Evolutionary conservation across 2,329 filamentous ascomycete species (phyloP).

Genomic region (Hymenoscyphus fraxineus): DNA sequence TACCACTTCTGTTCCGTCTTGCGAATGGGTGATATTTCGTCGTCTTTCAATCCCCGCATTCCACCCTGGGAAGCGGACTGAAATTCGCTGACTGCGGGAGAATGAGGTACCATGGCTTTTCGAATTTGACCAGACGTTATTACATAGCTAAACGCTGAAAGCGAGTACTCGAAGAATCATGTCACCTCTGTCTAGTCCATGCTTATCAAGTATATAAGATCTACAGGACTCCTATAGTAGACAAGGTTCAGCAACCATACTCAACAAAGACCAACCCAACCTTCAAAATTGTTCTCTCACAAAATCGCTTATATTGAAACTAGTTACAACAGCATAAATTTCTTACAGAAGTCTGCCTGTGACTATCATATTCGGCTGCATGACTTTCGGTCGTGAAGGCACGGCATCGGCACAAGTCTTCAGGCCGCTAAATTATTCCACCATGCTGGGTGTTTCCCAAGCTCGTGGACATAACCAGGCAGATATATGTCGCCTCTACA

Average conservation of each 20-base stretch:
- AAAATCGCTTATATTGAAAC: not conserved
- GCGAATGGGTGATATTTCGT: not conserved
- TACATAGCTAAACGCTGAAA: not conserved
- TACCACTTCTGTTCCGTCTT: not conserved
- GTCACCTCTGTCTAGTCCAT: too few relatives aligned
- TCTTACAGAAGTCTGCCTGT: slow-evolving; percentile 8
- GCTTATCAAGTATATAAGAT: too few relatives aligned
- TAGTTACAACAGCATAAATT: not conserved
- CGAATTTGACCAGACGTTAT: not conserved
- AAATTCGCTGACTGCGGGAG: not conserved
- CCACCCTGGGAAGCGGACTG: not conserved
- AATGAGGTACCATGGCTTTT: not conserved
- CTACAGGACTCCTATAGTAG: too few relatives aligned
- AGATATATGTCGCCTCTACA: slow-evolving; percentile 65
- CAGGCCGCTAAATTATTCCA: slow-evolving; percentile 48
- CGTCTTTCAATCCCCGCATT: not conserved
- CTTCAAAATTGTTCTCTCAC: not conserved
- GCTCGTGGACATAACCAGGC: slow-evolving; percentile 65
- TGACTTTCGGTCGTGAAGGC: slow-evolving; percentile 18
- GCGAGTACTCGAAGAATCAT: not conserved
- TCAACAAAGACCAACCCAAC: too few relatives aligned
- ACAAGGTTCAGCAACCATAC: too few relatives aligned
- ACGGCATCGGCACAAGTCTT: slow-evolving; percentile 7
- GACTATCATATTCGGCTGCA: slow-evolving; percentile 16
- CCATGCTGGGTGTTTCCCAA: slow-evolving; percentile 62